A percentile compares a stretch with the other conserved stretches of the same genome.
Conservation (phyloP, 2,329 filamentous ascomycete species). For the Colletotrichum sp. region DNA sequence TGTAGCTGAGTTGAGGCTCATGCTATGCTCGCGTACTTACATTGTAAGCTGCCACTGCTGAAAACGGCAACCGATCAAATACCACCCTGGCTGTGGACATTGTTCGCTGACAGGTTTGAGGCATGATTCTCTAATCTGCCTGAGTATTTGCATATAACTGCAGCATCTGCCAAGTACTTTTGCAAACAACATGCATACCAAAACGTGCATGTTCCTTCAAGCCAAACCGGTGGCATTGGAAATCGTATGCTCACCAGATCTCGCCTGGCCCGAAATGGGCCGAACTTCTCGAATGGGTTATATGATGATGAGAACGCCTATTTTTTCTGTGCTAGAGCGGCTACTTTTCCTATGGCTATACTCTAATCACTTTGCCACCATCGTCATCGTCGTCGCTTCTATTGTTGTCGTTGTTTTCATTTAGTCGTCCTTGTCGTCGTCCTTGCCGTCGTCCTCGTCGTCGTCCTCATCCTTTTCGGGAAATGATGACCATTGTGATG, state of each 20-base stretch:
- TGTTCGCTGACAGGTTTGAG: neutral
- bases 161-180: neutral
- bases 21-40: neutral
- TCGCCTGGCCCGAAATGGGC: too few relatives aligned
- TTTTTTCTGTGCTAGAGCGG: too few relatives aligned
- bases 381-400: too few relatives aligned
- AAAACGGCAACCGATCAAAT: neutral
- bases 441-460: too few relatives aligned
- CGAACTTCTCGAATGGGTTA: neutral
- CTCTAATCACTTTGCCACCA: too few relatives aligned
- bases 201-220: neutral
- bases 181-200: neutral
- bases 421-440: too few relatives aligned
- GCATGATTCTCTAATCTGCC: neutral
- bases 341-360: too few relatives aligned
- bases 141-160: neutral
- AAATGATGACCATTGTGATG: accelerated
- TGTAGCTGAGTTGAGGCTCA: neutral
- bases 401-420: too few relatives aligned
- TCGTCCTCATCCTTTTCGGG: neutral
- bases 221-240: too few relatives aligned
- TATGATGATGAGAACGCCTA: neutral
- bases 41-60: neutral
- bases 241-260: too few relatives aligned
- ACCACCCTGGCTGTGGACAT: neutral